Evolutionary conservation across 805 yeast genomes (phyloP).

Genomic region (Wickerhamomyces silvicola): DNA sequence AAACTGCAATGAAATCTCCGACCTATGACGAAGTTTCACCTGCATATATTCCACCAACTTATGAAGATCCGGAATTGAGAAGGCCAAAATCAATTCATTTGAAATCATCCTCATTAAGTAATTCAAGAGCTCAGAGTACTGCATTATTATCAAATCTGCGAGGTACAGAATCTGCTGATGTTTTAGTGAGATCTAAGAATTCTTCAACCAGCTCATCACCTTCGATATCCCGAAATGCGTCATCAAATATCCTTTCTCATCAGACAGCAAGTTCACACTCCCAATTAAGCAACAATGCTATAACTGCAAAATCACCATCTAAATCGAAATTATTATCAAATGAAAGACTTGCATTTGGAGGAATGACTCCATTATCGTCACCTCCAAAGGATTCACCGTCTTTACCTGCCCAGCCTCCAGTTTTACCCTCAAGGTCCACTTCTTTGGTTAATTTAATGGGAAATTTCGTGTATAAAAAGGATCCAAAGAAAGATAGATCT

Average conservation of each 20-base stretch:
- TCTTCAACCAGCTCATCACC: slow-evolving; percentile 16
- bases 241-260: slow-evolving; percentile 6
- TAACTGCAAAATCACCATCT: slow-evolving; percentile 7
- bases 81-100: slow-evolving; percentile 23
- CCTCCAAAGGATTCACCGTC: slow-evolving; percentile 4
- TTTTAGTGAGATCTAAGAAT: slow-evolving; percentile 3
- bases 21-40: slow-evolving; percentile 60
- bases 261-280: not conserved
- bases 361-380: slow-evolving; percentile 6
- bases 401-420: slow-evolving; percentile 2
- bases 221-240: slow-evolving; percentile 15
- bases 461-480: slow-evolving; percentile 17
- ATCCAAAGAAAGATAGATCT: slow-evolving; percentile 5
- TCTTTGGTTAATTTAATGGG: slow-evolving; percentile 25
- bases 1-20: slow-evolving; percentile 62
- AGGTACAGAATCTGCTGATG: slow-evolving; percentile 9
- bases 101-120: slow-evolving; percentile 20
- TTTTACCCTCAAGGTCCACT: slow-evolving; percentile 11
- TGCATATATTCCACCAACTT: slow-evolving; percentile 35
- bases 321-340: slow-evolving; percentile 3
- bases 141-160: slow-evolving; percentile 17
- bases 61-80: slow-evolving; percentile 14
- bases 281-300: not conserved
- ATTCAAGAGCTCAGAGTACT: slow-evolving; percentile 22
- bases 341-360: slow-evolving; percentile 1